These are phyloP conservation scores for Cytospora paraplurivora DNA, from an alignment of 2,329 filamentous ascomycete genomes.

Conservation along the genomic window DNA sequence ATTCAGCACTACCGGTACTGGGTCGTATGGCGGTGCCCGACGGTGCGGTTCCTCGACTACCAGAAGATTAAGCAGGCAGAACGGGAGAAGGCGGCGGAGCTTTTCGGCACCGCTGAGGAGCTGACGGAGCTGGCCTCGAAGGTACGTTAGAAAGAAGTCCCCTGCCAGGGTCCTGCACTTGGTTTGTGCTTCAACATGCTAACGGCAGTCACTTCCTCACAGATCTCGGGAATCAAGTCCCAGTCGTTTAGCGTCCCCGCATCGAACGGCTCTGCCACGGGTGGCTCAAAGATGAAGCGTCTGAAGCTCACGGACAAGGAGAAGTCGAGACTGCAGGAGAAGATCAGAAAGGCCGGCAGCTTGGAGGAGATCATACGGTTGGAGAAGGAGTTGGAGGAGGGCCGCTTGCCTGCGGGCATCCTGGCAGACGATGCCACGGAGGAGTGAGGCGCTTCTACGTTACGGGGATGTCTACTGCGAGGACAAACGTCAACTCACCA, in stretches of 20 bases:
- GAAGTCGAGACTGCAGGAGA: conserved; percentile 79
- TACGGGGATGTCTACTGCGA: conserved; percentile 33
- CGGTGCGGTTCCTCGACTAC: conserved; percentile 89
- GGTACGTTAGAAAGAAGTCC: conserved; percentile 41
- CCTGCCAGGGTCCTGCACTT: neutral
- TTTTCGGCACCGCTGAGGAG: conserved; percentile 79
- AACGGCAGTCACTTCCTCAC: conserved; percentile 1
- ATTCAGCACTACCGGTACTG: conserved; percentile 85
- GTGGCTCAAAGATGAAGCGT: conserved; percentile 66
- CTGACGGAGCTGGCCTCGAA: conserved; percentile 80
- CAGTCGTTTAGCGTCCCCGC: conserved; percentile 65
- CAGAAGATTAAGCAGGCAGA: conserved; percentile 88
- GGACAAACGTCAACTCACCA: neutral
- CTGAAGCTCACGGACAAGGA: conserved; percentile 88
- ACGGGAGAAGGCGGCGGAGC: conserved; percentile 70
- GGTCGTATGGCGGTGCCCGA: conserved; percentile 84
- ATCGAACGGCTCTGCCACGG: conserved; percentile 47
- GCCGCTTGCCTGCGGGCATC: conserved; percentile 74
- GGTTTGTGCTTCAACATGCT: conserved; percentile 6
- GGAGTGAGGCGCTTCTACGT: conserved; percentile 67
- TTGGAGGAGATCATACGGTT: conserved; percentile 86
- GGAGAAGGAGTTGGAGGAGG: conserved; percentile 91
- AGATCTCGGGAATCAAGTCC: conserved; percentile 85
- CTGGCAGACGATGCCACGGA: conserved; percentile 61
- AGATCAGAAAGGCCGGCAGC: conserved; percentile 87